Base-by-base conservation (phyloP, 495 filamentous ascomycete genomes). In the Podospora conica region DNA sequence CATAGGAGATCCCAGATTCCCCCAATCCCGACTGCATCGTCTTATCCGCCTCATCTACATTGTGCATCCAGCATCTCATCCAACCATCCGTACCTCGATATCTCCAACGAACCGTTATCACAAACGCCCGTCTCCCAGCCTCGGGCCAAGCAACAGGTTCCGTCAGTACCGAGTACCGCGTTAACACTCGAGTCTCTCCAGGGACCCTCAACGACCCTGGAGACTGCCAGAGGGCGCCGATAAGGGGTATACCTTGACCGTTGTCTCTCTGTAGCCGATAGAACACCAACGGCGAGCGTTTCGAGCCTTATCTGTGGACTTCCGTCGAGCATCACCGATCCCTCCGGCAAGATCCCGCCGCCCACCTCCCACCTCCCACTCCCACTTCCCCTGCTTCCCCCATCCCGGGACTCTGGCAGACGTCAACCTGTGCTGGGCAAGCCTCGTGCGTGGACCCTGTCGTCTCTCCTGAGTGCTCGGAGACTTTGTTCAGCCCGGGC, bases 1-100 rank as follows among this genome's bases (percentile, higher is more conserved):
- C 81, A 69, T 82, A 81, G 40, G 40, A 3, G 40, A 48, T 48
- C 40, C n/a, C n/a, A n/a, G 73, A 73, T 69, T 68, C 64, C 68
- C 72, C 66, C 64, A 69, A 64, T 64, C 69, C 60, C 28, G 57
- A 53, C 66, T 11, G 40, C 40, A n/a, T 48, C 40, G 40, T n/a
- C 40, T 48, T 48, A 48, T 48, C 40, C 66, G 65, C 66, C 63
- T 70, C 65, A 65, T 67, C 69, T 67, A 61, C 65, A 20, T 53
- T 60, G 60, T 68, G 65, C 71, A 71, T 68, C 65, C 55, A 53
- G 21, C 61, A 40, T n/a, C 40, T 3, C 31, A 11, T 40, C 33
- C 33, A 15, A 18, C 33, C 33, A 40, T 3, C 33, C 1, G 56
- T 58, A 58, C 27, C 9, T 58, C 6, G 18, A 18, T 48, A 48